Evolutionary conservation across 2,329 filamentous ascomycete genomes (phyloP).

Genomic region (Fusarium phyllophilum): DNA sequence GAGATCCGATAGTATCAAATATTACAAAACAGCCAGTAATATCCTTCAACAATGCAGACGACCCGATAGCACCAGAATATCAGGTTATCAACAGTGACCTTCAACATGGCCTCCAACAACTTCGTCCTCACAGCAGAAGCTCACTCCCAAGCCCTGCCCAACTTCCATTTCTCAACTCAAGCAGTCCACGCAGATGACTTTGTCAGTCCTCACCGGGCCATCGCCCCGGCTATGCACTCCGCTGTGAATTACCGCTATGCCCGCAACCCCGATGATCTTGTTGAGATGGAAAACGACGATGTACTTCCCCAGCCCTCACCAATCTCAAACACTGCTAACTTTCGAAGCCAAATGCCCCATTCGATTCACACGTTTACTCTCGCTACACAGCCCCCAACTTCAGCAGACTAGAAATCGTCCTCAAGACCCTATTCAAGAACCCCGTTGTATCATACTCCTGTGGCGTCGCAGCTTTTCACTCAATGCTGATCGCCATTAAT

Average conservation of each 20-base stretch:
- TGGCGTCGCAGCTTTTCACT: conserved; percentile 88
- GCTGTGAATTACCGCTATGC: neutral
- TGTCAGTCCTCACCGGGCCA: neutral
- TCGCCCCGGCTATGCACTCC: neutral
- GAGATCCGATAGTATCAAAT: neutral
- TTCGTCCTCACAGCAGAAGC: neutral
- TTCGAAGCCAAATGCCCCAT: conserved; percentile 58
- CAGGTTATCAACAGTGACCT: neutral
- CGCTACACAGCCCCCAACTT: conserved; percentile 81
- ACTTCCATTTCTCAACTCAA: neutral
- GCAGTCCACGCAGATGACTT: neutral
- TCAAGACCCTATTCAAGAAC: conserved; percentile 77
- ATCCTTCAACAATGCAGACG: too few relatives aligned
- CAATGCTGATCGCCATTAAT: conserved; percentile 81
- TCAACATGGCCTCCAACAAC: neutral
- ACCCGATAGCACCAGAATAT: neutral
- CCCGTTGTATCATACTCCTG: conserved; percentile 81
- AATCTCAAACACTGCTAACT: neutral
- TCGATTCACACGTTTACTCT: conserved; percentile 82
- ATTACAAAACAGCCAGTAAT: neutral
- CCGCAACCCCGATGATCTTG: neutral
- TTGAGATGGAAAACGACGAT: neutral
- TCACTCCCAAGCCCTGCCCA: neutral
- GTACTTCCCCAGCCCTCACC: neutral
- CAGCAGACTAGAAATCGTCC: conserved; percentile 84